Percentiles rank a stretch among this genome's conserved stretches.
phyloP scores from a whole-genome alignment of 257 asterid species.

The Nicotiana knightiana region DNA sequence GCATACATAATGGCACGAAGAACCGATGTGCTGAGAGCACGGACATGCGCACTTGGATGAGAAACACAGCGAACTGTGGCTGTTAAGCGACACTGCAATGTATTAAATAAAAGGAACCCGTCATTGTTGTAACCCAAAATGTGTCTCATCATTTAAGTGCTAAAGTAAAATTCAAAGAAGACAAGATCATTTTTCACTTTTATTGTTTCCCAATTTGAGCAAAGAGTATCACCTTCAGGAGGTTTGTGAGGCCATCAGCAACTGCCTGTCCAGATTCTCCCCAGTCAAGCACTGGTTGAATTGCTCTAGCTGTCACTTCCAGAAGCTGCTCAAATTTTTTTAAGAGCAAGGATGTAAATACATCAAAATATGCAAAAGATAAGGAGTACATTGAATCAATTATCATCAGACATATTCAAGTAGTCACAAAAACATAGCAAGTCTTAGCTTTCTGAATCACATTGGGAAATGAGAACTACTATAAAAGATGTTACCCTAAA shows the following conservation, averaged over 20 bases:
- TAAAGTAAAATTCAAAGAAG: neutral
- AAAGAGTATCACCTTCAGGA: slow-evolving; percentile 64
- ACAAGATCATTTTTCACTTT: neutral
- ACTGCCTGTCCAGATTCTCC: slow-evolving; percentile 89
- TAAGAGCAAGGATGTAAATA: slow-evolving; percentile 19
- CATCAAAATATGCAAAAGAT: neutral
- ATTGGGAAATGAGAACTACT: neutral
- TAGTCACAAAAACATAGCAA: neutral
- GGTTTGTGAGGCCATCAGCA: slow-evolving; percentile 89
- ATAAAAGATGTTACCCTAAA: slow-evolving; percentile 32
- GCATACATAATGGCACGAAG: slow-evolving; percentile 78
- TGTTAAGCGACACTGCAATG: slow-evolving; percentile 81
- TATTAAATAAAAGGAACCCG: neutral
- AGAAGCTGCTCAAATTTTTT: slow-evolving; percentile 47
- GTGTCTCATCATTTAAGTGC: neutral
- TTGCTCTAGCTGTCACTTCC: slow-evolving; percentile 95
- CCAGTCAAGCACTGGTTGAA: slow-evolving; percentile 87
- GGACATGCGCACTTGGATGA: slow-evolving; percentile 94
- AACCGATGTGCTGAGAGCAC: slow-evolving; percentile 93
- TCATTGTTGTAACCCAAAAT: neutral
- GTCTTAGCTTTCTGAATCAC: neutral
- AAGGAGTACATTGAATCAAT: slow-evolving; percentile 7
- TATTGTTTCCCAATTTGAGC: neutral
- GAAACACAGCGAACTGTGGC: slow-evolving; percentile 92
- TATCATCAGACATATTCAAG: neutral